Evolutionary conservation across 169 alveolate genomes (phyloP).

Genomic region (Cryptosporidium meleagridis): DNA sequence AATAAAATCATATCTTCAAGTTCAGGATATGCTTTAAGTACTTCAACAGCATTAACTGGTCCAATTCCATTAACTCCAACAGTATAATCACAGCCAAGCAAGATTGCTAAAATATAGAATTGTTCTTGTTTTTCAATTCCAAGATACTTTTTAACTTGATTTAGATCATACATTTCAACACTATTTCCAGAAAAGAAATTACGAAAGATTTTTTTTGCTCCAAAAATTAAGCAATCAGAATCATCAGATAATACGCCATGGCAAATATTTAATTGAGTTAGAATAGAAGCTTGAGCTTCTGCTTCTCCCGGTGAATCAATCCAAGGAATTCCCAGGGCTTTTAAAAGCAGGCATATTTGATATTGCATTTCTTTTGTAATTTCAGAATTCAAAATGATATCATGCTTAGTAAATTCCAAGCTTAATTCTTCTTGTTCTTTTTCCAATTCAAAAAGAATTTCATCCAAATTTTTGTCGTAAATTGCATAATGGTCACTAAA

Average conservation of each 20-base stretch:
- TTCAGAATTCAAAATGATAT: slow-evolving; percentile 72
- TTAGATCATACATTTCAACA: slow-evolving; percentile 88
- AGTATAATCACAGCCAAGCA: slow-evolving; percentile 95
- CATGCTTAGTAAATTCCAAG: slow-evolving; percentile 61
- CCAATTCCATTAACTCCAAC: slow-evolving; percentile 95
- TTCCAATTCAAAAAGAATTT: slow-evolving; percentile 74
- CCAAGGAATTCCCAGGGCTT: slow-evolving; percentile 92
- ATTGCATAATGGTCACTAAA: neutral
- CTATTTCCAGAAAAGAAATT: slow-evolving; percentile 88
- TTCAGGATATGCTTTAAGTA: slow-evolving; percentile 89
- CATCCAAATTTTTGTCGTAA: slow-evolving; percentile 50
- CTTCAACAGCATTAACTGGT: slow-evolving; percentile 94
- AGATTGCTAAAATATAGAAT: slow-evolving; percentile 87
- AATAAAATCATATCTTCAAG: slow-evolving; percentile 84
- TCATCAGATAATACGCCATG: slow-evolving; percentile 95
- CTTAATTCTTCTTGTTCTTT: slow-evolving; percentile 74
- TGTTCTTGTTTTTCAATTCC: slow-evolving; percentile 88
- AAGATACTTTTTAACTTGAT: slow-evolving; percentile 80
- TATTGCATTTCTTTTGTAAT: slow-evolving; percentile 73
- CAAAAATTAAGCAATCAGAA: slow-evolving; percentile 93
- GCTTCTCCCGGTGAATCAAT: slow-evolving; percentile 96
- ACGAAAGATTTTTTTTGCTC: slow-evolving; percentile 89
- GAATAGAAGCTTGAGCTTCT: slow-evolving; percentile 93
- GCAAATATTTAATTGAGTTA: slow-evolving; percentile 79
- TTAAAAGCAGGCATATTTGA: slow-evolving; percentile 83